These are phyloP conservation scores for Candida pseudoviswanathii DNA, from an alignment of 1,139 yeast species.

Conservation along the genomic window DNA sequence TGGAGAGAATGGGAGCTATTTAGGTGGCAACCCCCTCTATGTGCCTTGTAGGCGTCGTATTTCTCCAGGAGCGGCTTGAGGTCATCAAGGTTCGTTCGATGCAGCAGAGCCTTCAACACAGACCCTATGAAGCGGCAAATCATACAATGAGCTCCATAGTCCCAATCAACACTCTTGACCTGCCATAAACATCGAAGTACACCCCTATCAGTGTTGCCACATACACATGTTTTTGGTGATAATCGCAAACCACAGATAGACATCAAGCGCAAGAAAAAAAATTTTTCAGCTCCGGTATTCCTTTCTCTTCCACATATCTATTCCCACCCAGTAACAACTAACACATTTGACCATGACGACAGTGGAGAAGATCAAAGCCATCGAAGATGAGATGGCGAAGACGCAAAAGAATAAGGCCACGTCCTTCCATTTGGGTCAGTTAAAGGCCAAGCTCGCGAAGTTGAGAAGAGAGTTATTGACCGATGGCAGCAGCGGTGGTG, in stretches of 20 bases:
- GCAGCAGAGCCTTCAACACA: no score
- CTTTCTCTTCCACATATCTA: neutral
- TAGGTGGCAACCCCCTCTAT: no score
- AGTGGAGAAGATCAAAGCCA: slow-evolving; percentile 85
- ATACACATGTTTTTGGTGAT: neutral
- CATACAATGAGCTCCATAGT: no score
- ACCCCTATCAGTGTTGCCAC: no score
- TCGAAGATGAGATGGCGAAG: slow-evolving; percentile 93
- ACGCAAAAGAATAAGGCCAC: slow-evolving; percentile 97
- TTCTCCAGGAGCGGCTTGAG: no score
- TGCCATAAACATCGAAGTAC: no score
- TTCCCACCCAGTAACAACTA: neutral
- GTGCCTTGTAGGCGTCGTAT: no score
- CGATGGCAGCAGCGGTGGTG: slow-evolving; percentile 62
- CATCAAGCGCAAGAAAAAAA: slow-evolving; percentile 3
- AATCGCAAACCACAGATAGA: neutral
- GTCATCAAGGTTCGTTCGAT: no score
- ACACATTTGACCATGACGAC: slow-evolving; percentile 56
- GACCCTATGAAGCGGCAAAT: no score
- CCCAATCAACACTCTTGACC: no score
- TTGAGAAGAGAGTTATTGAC: slow-evolving; percentile 88
- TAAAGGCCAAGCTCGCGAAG: slow-evolving; percentile 94
- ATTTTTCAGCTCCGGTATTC: neutral
- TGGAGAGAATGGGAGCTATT: no score
- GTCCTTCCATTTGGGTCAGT: slow-evolving; percentile 92